Evolutionary conservation across 169 alveolate genomes (phyloP).

Genomic region (Plasmodium vivax): DNA sequence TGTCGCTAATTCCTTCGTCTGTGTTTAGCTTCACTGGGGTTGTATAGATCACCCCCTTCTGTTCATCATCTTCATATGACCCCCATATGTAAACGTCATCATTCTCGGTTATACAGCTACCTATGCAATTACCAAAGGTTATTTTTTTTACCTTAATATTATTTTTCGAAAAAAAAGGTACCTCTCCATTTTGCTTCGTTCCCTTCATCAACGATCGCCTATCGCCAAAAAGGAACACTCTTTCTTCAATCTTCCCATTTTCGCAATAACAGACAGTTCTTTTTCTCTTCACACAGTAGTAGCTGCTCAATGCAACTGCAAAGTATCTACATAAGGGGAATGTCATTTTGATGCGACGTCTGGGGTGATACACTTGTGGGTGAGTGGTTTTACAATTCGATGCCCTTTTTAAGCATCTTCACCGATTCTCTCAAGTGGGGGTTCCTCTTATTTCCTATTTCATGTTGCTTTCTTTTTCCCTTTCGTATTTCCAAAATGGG

Average conservation of each 20-base stretch:
- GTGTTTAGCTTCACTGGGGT: slow-evolving; percentile 36
- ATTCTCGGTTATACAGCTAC: slow-evolving; percentile 68
- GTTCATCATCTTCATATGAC: slow-evolving; percentile 48
- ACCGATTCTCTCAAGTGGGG: background rate
- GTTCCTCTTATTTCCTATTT: background rate
- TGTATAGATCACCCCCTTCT: slow-evolving; percentile 23
- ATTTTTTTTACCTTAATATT: slow-evolving; percentile 64
- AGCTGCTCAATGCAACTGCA: slow-evolving; percentile 19
- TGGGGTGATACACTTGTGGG: background rate
- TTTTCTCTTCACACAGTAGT: slow-evolving; percentile 15
- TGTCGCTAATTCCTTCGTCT: slow-evolving; percentile 24
- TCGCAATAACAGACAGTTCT: slow-evolving; percentile 27
- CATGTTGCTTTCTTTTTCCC: background rate
- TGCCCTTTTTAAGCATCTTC: background rate
- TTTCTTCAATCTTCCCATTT: slow-evolving; percentile 21
- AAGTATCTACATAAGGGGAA: slow-evolving; percentile 3
- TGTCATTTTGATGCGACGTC: background rate
- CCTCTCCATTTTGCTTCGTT: slow-evolving; percentile 51
- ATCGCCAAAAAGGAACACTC: slow-evolving; percentile 70
- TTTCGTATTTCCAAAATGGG: background rate
- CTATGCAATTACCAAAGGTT: slow-evolving; percentile 70
- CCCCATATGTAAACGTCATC: slow-evolving; percentile 73
- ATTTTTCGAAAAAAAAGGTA: slow-evolving; percentile 43
- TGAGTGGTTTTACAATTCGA: background rate
- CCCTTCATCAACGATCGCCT: slow-evolving; percentile 55